These are phyloP conservation scores for Eremothecium gossypii DNA, from an alignment of 1,139 yeast species.

Conservation along the genomic window DNA sequence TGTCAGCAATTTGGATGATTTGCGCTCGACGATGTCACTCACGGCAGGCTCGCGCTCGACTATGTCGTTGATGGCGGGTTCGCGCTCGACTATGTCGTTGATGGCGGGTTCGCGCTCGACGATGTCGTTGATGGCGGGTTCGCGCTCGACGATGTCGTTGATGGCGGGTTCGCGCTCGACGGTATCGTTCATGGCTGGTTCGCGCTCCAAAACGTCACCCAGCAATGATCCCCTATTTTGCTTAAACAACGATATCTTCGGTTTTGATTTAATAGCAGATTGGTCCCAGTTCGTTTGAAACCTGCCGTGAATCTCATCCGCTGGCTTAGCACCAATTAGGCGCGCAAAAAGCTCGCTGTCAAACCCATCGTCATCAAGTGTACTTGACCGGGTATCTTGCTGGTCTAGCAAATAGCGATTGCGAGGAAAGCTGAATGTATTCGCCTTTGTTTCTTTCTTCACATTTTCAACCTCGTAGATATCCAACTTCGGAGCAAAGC, in stretches of 20 bases:
- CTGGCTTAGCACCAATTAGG: conserved; percentile 25
- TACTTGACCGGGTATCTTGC: background rate
- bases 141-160: conserved; percentile 21
- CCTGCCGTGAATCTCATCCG: conserved; percentile 26
- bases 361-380: conserved; percentile 17
- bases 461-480: conserved; percentile 53
- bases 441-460: conserved; percentile 39
- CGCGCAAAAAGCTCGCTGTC: conserved; percentile 28
- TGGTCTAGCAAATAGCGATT: background rate
- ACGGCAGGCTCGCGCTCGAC: conserved; percentile 15
- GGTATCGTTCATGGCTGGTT: too few species aligned
- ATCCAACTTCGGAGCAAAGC: conserved; percentile 43
- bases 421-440: conserved; percentile 23
- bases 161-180: conserved; percentile 8
- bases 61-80: conserved; percentile 17
- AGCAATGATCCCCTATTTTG: background rate
- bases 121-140: conserved; percentile 6
- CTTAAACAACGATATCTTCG: too few species aligned
- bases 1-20: background rate
- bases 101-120: conserved; percentile 4
- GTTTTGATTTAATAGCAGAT: too few species aligned
- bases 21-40: conserved; percentile 7
- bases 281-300: conserved; percentile 9
- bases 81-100: conserved; percentile 1
- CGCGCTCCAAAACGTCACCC: too few species aligned